Conservation (phyloP, 2,329 filamentous ascomycete species). For the Verticillium isaacii region DNA sequence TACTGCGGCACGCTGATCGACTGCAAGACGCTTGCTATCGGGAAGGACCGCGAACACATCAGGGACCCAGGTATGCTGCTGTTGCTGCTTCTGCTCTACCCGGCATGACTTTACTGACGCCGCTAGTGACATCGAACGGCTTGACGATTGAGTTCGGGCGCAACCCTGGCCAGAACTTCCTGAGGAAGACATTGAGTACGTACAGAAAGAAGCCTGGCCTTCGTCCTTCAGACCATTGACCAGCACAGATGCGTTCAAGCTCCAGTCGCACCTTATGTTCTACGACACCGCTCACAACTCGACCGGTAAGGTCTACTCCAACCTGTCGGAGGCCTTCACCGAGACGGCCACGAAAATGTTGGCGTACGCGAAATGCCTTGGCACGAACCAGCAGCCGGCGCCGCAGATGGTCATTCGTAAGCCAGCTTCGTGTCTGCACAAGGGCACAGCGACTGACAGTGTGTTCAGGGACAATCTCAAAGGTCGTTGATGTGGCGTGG, state of each 20-base stretch:
- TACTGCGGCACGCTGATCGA: slow-evolving; percentile 84
- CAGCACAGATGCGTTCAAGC: slow-evolving; percentile 63
- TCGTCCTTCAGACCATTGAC: neutral
- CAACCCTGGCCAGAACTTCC: slow-evolving; percentile 70
- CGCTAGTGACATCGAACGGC: slow-evolving; percentile 57
- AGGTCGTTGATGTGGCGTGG: slow-evolving; percentile 60
- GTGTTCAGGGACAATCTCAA: slow-evolving; percentile 57
- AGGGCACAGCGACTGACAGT: no score
- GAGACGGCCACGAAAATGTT: slow-evolving; percentile 76
- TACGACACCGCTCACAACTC: slow-evolving; percentile 78
- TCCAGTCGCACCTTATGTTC: slow-evolving; percentile 80
- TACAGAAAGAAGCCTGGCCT: neutral
- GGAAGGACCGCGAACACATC: slow-evolving; percentile 57
- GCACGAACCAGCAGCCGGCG: slow-evolving; percentile 49
- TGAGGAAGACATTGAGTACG: slow-evolving; percentile 70
- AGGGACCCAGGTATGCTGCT: slow-evolving; percentile 42
- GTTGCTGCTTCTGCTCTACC: neutral
- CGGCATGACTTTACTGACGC: neutral
- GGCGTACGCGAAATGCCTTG: slow-evolving; percentile 57
- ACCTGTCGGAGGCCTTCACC: slow-evolving; percentile 68
- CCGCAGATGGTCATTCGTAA: slow-evolving; percentile 58
- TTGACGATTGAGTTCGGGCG: slow-evolving; percentile 75
- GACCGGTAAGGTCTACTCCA: slow-evolving; percentile 61
- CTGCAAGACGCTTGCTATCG: slow-evolving; percentile 67
- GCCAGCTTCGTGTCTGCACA: slow-evolving; percentile 17